phyloP scores from a whole-genome alignment of 1,139 yeast genomes.

The Magnusiomyces sp. region DNA sequence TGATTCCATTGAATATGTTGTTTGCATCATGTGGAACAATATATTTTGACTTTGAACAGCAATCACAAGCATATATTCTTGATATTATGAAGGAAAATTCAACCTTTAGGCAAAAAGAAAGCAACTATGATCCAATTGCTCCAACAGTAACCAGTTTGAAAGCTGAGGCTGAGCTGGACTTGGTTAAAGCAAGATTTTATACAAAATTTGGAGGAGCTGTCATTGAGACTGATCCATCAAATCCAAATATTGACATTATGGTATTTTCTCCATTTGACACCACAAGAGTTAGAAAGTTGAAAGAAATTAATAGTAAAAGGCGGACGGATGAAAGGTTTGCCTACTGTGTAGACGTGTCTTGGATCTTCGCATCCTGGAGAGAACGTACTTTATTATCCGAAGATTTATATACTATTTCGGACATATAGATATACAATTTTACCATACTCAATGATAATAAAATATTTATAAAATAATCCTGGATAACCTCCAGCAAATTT shows the following conservation, averaged over 20 bases:
- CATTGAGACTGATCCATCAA: not conserved
- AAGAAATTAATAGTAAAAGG: not conserved
- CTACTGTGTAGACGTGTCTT: not conserved
- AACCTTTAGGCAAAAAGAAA: not conserved
- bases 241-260: not conserved
- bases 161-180: not conserved
- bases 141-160: not conserved
- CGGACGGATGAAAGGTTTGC: not conserved
- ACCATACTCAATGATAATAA: too few species aligned
- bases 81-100: not conserved
- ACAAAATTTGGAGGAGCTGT: slow-evolving; percentile 1
- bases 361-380: slow-evolving; percentile 1
- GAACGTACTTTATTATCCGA: slow-evolving; percentile 1
- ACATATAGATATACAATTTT: not conserved
- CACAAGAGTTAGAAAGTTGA: not conserved
- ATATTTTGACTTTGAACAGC: slow-evolving; percentile 8
- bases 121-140: not conserved
- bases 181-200: not conserved
- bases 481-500: too few species aligned
- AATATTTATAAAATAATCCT: too few species aligned
- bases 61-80: not conserved
- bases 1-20: slow-evolving; percentile 1
- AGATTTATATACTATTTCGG: not conserved
- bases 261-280: slow-evolving; percentile 1
- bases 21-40: slow-evolving; percentile 1